Evolutionary conservation across 805 yeast genomes (phyloP), one percentile per base, ranked within the genome.

Genomic region (Metschnikowia orientalis): DNA sequence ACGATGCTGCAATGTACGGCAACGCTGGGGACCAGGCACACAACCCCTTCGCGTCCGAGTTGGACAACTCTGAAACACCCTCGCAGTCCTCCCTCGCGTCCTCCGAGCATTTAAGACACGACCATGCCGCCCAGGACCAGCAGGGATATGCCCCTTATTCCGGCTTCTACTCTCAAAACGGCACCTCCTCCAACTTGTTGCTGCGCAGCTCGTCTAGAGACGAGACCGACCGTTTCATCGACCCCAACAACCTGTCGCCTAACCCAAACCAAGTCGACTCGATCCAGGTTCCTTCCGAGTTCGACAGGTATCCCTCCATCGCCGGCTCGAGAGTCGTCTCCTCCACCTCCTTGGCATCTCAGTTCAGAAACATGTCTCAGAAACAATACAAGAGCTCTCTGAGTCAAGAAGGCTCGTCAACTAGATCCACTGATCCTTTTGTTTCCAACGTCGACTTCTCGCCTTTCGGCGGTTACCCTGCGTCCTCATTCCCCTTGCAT

Each of bases 391-490:
- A 33, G 22, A 25, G 35, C 29, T 20, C 37, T 13, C 33, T 28
- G 33, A 31, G 37, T 28, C 53, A 47, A 18, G 55, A 51, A 26
- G 50, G 42, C 26, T 41, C 50, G 17, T 41, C 57, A 10, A 42
- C 46, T 14, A 45, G 48, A 10, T 35, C 51, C 12, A 32, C 51
- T 6, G 55, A 53, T 37, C 65, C 66, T 5, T 57, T 63, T 28
- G 45, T 53, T 11, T 79, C 71, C 49, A 72, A 79, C 14, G 49
- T 59, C 14, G 92, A 82, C 50, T 79, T 79, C 45, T 77, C 84
- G 29, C 98, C 97, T 3, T 90, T 90, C 62, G 98, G 97, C 32
- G 97, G 97, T 10, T 90, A 85, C 58, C 97, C 98, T 1, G 94
- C 95, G 6, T 71, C 88, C 11, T 79, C 87, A 4, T 90, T 90